phyloP scores from a whole-genome alignment of 345 rosid genomes.

The Pseudoturritis turrita region DNA sequence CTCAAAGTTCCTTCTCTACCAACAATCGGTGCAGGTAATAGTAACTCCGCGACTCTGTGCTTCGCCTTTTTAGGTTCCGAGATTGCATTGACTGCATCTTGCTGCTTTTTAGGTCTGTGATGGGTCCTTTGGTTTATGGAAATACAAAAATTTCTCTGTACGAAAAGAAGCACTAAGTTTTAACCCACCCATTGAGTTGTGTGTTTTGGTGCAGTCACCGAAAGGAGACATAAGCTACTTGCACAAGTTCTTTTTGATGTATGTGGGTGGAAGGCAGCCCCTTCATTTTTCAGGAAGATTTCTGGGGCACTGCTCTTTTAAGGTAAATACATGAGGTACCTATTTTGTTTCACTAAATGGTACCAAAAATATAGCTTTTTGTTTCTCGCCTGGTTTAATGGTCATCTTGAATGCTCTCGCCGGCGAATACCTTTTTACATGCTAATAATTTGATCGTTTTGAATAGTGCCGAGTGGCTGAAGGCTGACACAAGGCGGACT shows the following conservation, averaged over 20 bases:
- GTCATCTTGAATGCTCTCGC: neutral
- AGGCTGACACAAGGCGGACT: slow-evolving; percentile 71
- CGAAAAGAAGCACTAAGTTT: neutral
- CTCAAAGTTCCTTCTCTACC: slow-evolving; percentile 76
- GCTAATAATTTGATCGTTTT: neutral
- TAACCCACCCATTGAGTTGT: neutral
- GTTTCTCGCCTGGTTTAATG: neutral
- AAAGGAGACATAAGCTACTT: slow-evolving; percentile 90
- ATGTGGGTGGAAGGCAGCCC: slow-evolving; percentile 78
- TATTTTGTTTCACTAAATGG: neutral
- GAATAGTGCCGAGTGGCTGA: slow-evolving; percentile 78
- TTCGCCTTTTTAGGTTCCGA: neutral
- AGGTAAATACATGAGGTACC: slow-evolving; percentile 35
- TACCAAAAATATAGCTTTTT: neutral
- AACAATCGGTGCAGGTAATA: slow-evolving; percentile 76
- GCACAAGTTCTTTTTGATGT: slow-evolving; percentile 81
- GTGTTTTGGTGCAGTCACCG: slow-evolving; percentile 54
- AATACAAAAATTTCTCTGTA: neutral
- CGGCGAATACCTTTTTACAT: neutral
- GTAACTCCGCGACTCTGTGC: neutral
- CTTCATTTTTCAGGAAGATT: slow-evolving; percentile 93
- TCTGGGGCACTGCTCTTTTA: slow-evolving; percentile 92
- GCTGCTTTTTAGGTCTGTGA: neutral
- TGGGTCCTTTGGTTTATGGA: neutral
- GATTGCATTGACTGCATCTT: neutral